These are phyloP conservation scores for Penicillium rolfsii DNA, from an alignment of 2,329 filamentous ascomycete genomes.

Conservation along the genomic window DNA sequence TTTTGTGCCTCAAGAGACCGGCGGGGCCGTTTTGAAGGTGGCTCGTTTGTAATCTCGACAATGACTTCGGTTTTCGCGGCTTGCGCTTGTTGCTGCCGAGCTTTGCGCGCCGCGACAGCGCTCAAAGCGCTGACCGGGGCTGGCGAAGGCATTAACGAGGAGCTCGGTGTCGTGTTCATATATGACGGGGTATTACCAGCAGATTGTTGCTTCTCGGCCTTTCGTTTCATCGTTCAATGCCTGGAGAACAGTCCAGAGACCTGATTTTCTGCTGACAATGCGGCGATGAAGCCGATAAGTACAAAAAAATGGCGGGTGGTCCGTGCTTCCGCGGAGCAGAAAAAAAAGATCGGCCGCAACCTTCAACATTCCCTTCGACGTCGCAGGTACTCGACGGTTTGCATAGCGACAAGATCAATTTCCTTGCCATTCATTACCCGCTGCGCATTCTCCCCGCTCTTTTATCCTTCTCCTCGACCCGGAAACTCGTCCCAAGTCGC, in stretches of 20 bases:
- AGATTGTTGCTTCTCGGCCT: slow-evolving; percentile 42
- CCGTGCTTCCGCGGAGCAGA: slow-evolving; percentile 46
- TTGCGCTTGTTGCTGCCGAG: slow-evolving; percentile 41
- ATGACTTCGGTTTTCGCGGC: slow-evolving; percentile 25
- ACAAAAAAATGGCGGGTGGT: slow-evolving; percentile 39
- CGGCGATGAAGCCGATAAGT: slow-evolving; percentile 28
- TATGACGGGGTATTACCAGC: slow-evolving; percentile 31
- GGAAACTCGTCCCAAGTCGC: neutral
- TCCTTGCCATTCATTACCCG: neutral
- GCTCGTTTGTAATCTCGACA: slow-evolving; percentile 31
- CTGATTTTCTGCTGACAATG: slow-evolving; percentile 25
- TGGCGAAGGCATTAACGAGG: slow-evolving; percentile 24
- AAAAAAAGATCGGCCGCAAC: slow-evolving; percentile 39
- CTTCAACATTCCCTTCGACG: slow-evolving; percentile 20
- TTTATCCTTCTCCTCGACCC: neutral
- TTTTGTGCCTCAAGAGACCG: slow-evolving; percentile 31
- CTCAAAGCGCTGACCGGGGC: slow-evolving; percentile 44
- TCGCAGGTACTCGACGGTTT: slow-evolving; percentile 12
- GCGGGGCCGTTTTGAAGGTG: slow-evolving; percentile 41
- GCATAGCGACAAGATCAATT: slow-evolving; percentile 6
- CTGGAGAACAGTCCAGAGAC: slow-evolving; percentile 1
- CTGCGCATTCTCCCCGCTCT: neutral
- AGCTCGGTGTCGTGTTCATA: neutral
- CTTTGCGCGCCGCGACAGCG: slow-evolving; percentile 46
- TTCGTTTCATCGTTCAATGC: slow-evolving; percentile 40